Evolutionary conservation across 1,139 yeast species (phyloP), one percentile per base, ranked within the genome.

Genomic region (Yamadazyma conglobata): DNA sequence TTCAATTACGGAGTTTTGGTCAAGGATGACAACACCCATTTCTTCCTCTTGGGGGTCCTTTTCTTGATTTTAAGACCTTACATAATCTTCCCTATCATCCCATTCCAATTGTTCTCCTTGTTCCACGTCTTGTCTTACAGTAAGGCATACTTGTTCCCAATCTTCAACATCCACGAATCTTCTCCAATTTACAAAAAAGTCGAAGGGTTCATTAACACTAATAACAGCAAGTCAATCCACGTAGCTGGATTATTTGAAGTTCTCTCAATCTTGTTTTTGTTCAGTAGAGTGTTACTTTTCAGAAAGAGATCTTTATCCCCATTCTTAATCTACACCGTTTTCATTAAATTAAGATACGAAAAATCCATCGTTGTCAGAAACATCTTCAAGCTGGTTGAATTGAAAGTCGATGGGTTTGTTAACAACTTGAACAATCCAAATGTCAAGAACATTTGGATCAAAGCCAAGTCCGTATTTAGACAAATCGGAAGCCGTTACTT

Each of bases 261-360:
- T 31, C 46, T 69, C 38, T 63, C 83, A 11, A 59, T 77, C 31
- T 48, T 63, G 7, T 63, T 73, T 54, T 63, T 80, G 40, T 34
- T 75, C 9, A 29, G 77, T 32, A 66, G 77, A 44, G 73, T 84
- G 18, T 30, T 87, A 26, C 53, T 79, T n/a, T 79, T 79, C 63
- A 70, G 79, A 53, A 67, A 61, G 46, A 76, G 79, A 47, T 79
- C 89, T 22, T 70, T 85, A 67, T 47, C 78, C 34, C 73, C 79
- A 11, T 67, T 84, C 26, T 42, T 71, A 15, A 57, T 74, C 24
- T 87, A 82, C 58, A 52, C 75, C 18, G 39, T 77, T 13, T 89
- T 89, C 59, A 69, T 87, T 56, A 85, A 85, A 60, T 60, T 83
- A 39, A 76, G 95, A 57, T 85, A 69, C 53, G 94, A 86, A 53